Evolutionary conservation across 139 green algal species (phyloP), one percentile per base, ranked within the genome.

Genomic region (Coelastrella sp.): DNA sequence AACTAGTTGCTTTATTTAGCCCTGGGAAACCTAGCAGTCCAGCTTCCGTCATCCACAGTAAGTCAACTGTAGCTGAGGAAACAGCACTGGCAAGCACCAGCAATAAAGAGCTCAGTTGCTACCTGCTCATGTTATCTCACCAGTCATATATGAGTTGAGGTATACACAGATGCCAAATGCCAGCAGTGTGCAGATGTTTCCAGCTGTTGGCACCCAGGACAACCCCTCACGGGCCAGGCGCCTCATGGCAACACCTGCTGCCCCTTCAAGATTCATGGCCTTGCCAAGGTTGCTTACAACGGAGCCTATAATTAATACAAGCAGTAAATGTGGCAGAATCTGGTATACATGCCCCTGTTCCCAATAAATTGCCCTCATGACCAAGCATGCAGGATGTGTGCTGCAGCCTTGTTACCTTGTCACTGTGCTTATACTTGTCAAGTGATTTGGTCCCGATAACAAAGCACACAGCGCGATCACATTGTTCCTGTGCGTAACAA

Each of bases 181-280:
- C 40, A 95, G 83, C 19, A 97, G 40, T 0, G 96, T 94, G 21
- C 85, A 84, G 30, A 95, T 38, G 87, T 99, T 99, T 82, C 94
- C 92, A 4, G 93, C 72, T 4, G 90, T 93, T 23, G 96, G 96
- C 87, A 94, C 88, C 96, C 96, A 98, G 40, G 23, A 86, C 64
- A 89, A 66, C 3, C 94, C 94, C 35, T 94, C 89, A 2, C 72
- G 41, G 0, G 71, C 50, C 62, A 97, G 92, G 45, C 90, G 76
- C 75, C 88, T 79, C 83, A 93, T 76, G 37, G 89, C 89, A 67
- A 89, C 27, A 38, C 84, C 88, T 21, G 43, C 91, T 0, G 87
- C 78, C 45, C 89, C 91, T 86, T 91, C 85, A 89, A 92, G 51
- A 30, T 81, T 48, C 51, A 72, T 81, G 15, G 45, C 57, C 7